Percentiles rank a stretch among this genome's conserved stretches.
Conservation (phyloP, 2,329 filamentous ascomycete species). For the Microdochium trichocladiopsis region DNA sequence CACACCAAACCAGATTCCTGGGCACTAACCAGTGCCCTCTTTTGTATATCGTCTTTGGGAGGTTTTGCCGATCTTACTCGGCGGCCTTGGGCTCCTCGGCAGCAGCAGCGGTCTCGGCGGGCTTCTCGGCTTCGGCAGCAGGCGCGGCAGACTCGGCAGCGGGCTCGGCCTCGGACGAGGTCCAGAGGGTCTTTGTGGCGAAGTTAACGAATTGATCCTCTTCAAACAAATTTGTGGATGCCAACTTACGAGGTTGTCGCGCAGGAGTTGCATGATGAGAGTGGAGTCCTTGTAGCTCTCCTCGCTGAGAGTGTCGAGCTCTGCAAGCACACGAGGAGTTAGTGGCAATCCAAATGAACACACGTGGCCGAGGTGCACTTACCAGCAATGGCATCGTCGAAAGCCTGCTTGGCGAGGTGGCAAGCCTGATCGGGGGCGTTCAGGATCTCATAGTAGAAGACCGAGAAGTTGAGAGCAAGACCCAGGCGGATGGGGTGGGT, state of each 20-base stretch:
- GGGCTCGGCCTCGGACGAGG: constrained; percentile 93
- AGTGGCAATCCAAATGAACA: not conserved
- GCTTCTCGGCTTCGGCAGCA: constrained; percentile 47
- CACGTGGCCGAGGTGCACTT: not conserved
- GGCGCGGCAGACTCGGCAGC: constrained; percentile 43
- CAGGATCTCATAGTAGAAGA: constrained; percentile 99
- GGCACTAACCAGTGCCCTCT: constrained; percentile 35
- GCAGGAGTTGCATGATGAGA: constrained; percentile 96
- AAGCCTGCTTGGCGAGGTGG: constrained; percentile 98
- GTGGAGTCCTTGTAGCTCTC: constrained; percentile 99
- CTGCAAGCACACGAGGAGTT: constrained; percentile 34
- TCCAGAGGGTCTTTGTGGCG: constrained; percentile 81
- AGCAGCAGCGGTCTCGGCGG: constrained; percentile 44
- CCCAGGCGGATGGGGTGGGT: constrained; percentile 98
- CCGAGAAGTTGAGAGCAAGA: constrained; percentile 97
- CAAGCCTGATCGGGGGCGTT: constrained; percentile 97
- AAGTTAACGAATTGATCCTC: constrained; percentile 18
- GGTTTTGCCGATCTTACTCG: constrained; percentile 41
- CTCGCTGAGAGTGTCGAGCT: constrained; percentile 94
- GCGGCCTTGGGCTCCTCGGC: constrained; percentile 63
- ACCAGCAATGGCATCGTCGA: constrained; percentile 92
- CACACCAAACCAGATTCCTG: constrained; percentile 50
- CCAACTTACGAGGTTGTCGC: constrained; percentile 79
- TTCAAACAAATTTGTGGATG: not conserved
- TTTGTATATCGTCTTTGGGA: constrained; percentile 31